A percentile compares a stretch with the other conserved stretches of the same genome.
Evolutionary conservation across 2,329 filamentous ascomycete species (phyloP).

Genomic region (Cordyceps farinosa): DNA sequence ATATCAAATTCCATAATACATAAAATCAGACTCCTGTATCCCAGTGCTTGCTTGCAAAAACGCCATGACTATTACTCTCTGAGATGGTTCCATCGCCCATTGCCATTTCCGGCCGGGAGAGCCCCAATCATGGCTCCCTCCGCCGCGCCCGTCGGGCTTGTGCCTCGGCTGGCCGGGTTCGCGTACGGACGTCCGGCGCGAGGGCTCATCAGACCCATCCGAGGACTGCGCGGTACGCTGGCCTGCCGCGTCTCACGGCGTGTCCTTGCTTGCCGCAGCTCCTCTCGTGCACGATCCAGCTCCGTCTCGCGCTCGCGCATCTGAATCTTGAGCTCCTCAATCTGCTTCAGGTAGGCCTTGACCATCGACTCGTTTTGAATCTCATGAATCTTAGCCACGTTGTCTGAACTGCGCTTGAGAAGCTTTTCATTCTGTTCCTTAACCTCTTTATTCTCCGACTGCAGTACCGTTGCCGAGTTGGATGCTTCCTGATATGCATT

Average conservation of each 20-base stretch:
- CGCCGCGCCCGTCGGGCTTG: slow-evolving; percentile 42
- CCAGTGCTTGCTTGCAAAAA: background rate
- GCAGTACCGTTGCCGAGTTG: slow-evolving; percentile 42
- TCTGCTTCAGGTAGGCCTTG: slow-evolving; percentile 35
- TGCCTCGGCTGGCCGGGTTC: slow-evolving; percentile 43
- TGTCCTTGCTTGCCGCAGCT: slow-evolving; percentile 45
- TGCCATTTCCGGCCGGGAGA: slow-evolving; percentile 31
- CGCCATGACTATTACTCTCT: slow-evolving; percentile 32
- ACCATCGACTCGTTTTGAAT: slow-evolving; percentile 39
- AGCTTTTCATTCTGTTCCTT: slow-evolving; percentile 40
- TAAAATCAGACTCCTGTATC: background rate
- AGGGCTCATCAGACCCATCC: slow-evolving; percentile 52
- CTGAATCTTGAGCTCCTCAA: slow-evolving; percentile 39
- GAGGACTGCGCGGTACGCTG: slow-evolving; percentile 57
- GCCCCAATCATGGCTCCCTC: slow-evolving; percentile 25
- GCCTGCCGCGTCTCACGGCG: slow-evolving; percentile 54
- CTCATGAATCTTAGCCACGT: slow-evolving; percentile 45
- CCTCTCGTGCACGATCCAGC: slow-evolving; percentile 45
- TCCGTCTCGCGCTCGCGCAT: slow-evolving; percentile 51
- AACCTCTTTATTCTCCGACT: slow-evolving; percentile 45
- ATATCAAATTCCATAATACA: slow-evolving; percentile 7
- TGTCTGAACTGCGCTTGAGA: slow-evolving; percentile 40
- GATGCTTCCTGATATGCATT: slow-evolving; percentile 58
- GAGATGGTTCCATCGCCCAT: slow-evolving; percentile 43
- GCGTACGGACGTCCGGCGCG: slow-evolving; percentile 31